Conservation (phyloP, 805 yeast species). For the Hanseniaspora nectarophila region DNA sequence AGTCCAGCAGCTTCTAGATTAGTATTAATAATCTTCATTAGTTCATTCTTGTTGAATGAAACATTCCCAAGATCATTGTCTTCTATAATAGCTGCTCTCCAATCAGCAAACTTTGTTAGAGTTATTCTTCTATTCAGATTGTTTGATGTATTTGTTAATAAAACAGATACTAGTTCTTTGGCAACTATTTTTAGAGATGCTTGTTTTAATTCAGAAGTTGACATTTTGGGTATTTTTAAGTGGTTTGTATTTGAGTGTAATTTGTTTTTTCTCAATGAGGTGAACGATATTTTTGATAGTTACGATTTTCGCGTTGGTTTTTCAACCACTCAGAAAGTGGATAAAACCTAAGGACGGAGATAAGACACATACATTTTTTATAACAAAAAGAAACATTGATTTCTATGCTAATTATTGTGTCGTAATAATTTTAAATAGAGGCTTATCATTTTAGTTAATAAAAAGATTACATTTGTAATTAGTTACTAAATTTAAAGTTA, state of each 20-base stretch:
- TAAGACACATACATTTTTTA: no score
- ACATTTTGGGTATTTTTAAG: not conserved
- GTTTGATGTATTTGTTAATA: slow-evolving; percentile 1
- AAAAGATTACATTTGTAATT: no score
- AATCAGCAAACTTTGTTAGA: not conserved
- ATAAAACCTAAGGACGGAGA: no score
- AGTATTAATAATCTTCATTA: not conserved
- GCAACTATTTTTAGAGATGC: not conserved
- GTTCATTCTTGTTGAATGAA: not conserved
- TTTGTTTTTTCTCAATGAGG: no score
- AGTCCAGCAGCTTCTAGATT: not conserved
- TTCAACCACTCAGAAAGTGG: no score
- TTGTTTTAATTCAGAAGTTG: not conserved
- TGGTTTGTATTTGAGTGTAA: not conserved
- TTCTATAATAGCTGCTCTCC: slow-evolving; percentile 1
- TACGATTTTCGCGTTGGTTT: no score
- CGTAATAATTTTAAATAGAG: no score
- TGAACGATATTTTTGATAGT: no score
- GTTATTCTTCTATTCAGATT: slow-evolving; percentile 1
- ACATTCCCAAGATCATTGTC: not conserved
- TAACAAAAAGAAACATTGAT: no score
- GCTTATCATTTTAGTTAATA: no score
- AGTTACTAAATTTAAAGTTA: no score
- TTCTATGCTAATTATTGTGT: no score
- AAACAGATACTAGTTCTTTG: not conserved